A percentile compares a stretch with the other conserved stretches of the same genome.
Conservation (phyloP, 176 grass and related monocot genomes). For the Musa troglodytarum region DNA sequence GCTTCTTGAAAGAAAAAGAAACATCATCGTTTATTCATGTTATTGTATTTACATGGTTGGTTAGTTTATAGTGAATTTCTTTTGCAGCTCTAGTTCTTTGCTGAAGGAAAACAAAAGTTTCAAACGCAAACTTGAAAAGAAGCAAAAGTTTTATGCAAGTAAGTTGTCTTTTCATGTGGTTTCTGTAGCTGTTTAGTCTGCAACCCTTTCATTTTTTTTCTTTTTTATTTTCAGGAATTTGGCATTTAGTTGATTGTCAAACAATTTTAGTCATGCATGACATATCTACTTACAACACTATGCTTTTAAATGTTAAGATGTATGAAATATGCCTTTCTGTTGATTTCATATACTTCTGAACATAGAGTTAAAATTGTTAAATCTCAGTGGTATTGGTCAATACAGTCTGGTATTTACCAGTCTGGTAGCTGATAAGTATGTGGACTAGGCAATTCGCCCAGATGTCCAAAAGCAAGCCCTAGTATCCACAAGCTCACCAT, state of each 20-base stretch:
- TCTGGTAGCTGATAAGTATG: too few relatives aligned
- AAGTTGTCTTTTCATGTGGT: background rate
- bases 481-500: too few relatives aligned
- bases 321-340: too few relatives aligned
- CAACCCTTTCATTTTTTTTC: background rate
- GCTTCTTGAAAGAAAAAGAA: background rate
- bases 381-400: too few relatives aligned
- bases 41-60: background rate
- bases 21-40: background rate
- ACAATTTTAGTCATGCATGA: background rate
- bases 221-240: background rate
- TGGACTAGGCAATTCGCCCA: too few relatives aligned
- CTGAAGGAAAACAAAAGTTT: conserved; percentile 9
- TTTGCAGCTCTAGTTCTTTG: background rate
- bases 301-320: too few relatives aligned
- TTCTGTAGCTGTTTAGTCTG: background rate
- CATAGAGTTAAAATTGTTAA: too few relatives aligned
- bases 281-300: background rate
- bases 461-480: too few relatives aligned
- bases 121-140: conserved; percentile 14
- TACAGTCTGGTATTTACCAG: too few relatives aligned
- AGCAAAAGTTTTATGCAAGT: conserved; percentile 14
- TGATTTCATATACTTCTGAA: too few relatives aligned
- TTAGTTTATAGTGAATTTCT: background rate
- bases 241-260: background rate